Percentiles rank a stretch among this genome's conserved stretches.
Conservation (phyloP, 2,329 filamentous ascomycete species). For the Ceratocystiopsis brevicomis region DNA sequence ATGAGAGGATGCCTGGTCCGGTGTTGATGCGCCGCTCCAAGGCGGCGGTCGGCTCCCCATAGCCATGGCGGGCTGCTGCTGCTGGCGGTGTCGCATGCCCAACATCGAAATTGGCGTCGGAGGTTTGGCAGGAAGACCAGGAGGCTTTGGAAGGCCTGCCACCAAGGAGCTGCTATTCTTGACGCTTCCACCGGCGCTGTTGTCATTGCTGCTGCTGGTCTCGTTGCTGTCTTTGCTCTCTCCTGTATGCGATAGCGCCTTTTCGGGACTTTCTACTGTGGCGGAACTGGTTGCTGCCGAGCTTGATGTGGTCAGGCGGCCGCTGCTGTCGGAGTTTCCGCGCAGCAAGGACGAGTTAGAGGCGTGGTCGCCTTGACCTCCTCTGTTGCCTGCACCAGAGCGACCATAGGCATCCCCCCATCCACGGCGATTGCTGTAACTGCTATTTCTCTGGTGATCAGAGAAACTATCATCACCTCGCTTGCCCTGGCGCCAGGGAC, state of each 20-base stretch:
- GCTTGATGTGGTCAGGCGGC: neutral
- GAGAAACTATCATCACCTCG: too few species aligned
- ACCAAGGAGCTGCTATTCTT: neutral
- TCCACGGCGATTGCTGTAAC: too few species aligned
- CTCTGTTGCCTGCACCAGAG: too few species aligned
- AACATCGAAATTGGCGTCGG: conserved; percentile 7
- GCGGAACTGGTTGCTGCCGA: neutral
- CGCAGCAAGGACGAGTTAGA: too few species aligned
- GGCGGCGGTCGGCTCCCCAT: neutral
- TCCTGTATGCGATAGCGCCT: neutral
- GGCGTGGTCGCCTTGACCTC: too few species aligned
- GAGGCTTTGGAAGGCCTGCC: neutral
- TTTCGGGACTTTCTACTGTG: too few species aligned
- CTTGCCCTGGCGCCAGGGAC: too few species aligned
- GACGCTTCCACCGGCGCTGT: neutral
- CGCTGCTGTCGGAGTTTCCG: too few species aligned
- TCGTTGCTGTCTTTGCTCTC: neutral
- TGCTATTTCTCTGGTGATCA: too few species aligned
- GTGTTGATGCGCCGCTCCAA: neutral
- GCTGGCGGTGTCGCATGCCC: neutral
- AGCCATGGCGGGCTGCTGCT: neutral
- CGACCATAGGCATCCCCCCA: too few species aligned
- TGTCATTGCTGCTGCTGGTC: neutral
- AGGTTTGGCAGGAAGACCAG: conserved; percentile 6
- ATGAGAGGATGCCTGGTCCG: neutral